Evolutionary conservation across 2,329 filamentous ascomycete genomes (phyloP).

Genomic region (Bipolaris bicolor): DNA sequence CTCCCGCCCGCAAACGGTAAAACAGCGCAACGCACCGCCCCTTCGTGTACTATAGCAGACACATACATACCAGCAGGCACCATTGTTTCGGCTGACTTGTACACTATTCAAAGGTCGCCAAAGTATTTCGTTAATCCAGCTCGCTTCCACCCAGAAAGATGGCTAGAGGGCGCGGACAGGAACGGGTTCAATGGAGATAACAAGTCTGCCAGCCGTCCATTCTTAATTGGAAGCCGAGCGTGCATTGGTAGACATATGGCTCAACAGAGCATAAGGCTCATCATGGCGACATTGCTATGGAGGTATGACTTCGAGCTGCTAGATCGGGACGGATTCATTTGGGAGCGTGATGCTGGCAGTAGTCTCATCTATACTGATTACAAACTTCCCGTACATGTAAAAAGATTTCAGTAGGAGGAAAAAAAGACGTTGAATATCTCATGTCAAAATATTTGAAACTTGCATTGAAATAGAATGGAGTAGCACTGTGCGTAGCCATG

Average conservation of each 20-base stretch:
- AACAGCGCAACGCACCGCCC: constrained; percentile 3
- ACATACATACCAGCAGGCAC: constrained; percentile 4
- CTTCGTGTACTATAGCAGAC: constrained; percentile 2
- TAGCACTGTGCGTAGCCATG: too few relatives aligned
- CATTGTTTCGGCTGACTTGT: constrained; percentile 2
- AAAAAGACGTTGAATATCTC: too few relatives aligned
- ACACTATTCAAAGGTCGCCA: constrained; percentile 1
- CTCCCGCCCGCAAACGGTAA: constrained; percentile 4
- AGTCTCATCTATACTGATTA: constrained; percentile 7
- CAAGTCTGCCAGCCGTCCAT: constrained; percentile 3
- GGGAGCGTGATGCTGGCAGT: constrained; percentile 1
- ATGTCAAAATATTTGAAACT: too few relatives aligned
- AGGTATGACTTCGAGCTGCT: constrained; percentile 4
- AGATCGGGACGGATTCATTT: constrained; percentile 2
- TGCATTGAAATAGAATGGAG: too few relatives aligned
- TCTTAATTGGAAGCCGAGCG: constrained; percentile 1
- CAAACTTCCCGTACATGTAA: constrained; percentile 1
- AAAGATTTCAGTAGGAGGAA: neutral
- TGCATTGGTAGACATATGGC: constrained; percentile 5
- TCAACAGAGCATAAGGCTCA: constrained; percentile 5
- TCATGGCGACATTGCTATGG: constrained; percentile 1
- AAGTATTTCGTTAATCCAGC: constrained; percentile 1
- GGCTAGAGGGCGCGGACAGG: constrained; percentile 2
- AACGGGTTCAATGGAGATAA: constrained; percentile 4
- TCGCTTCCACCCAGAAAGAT: constrained; percentile 2